phyloP scores from a whole-genome alignment of 352 stramenopile species.

The Discostella stelligera region DNA sequence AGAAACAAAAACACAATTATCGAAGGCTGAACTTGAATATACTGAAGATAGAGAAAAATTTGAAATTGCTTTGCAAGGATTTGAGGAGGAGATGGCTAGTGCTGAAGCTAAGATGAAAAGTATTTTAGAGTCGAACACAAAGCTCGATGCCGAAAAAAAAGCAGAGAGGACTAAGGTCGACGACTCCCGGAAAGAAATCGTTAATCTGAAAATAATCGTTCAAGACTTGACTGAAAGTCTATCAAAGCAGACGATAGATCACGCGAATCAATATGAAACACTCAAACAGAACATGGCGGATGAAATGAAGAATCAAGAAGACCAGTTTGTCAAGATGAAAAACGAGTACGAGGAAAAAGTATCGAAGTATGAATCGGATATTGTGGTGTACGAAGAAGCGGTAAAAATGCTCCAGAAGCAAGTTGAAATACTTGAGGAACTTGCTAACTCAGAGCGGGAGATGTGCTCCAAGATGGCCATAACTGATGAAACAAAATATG shows the following conservation, averaged over 20 bases:
- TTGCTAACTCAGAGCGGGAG: conserved; percentile 1
- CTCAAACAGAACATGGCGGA: conserved; percentile 17
- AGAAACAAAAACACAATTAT: conserved; percentile 6
- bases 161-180: conserved; percentile 6
- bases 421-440: conserved; percentile 19
- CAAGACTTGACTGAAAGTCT: conserved; percentile 17
- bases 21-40: conserved; percentile 12
- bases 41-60: conserved; percentile 35
- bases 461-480: conserved; percentile 3
- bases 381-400: conserved; percentile 44
- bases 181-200: conserved; percentile 8
- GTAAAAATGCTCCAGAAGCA: conserved; percentile 43
- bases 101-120: conserved; percentile 36
- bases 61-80: conserved; percentile 27
- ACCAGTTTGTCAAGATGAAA: conserved; percentile 10
- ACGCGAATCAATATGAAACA: conserved; percentile 3
- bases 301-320: conserved; percentile 21
- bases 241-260: not conserved
- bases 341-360: conserved; percentile 21
- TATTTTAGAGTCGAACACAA: conserved; percentile 21
- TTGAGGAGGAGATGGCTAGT: conserved; percentile 40
- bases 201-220: conserved; percentile 9
- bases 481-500: conserved; percentile 14
- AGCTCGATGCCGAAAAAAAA: conserved; percentile 27
- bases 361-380: conserved; percentile 28